Evolutionary conservation across 768 basidiomycete genomes (phyloP).

Genomic region (Tulasnella sp.): DNA sequence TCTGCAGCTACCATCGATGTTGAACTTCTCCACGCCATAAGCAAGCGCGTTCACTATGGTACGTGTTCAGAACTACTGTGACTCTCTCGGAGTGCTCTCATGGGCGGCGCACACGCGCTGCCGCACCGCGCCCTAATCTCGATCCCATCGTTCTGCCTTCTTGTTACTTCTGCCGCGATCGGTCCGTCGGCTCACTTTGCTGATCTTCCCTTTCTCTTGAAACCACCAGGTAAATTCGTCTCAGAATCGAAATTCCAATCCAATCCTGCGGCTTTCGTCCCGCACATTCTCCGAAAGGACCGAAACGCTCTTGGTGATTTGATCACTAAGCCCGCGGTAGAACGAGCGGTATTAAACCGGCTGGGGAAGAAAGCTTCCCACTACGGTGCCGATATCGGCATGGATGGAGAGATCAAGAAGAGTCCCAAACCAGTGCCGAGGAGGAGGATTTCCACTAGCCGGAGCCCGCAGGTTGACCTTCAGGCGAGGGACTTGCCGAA

Average conservation of each 20-base stretch:
- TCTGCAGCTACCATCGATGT: slow-evolving; percentile 91
- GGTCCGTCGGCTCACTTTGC: not conserved
- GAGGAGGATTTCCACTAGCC: not conserved
- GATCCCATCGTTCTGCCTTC: not conserved
- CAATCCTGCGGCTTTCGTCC: slow-evolving; percentile 80
- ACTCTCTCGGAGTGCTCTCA: not conserved
- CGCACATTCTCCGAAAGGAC: slow-evolving; percentile 79
- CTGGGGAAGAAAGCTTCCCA: slow-evolving; percentile 72
- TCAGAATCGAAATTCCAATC: slow-evolving; percentile 94
- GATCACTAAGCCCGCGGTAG: slow-evolving; percentile 97
- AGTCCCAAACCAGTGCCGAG: slow-evolving; percentile 2
- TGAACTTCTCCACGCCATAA: slow-evolving; percentile 95
- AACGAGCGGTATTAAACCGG: slow-evolving; percentile 70
- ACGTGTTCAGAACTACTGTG: slow-evolving; percentile 26
- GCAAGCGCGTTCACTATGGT: slow-evolving; percentile 98
- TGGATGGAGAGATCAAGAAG: slow-evolving; percentile 48
- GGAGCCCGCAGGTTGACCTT: not conserved
- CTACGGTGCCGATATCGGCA: slow-evolving; percentile 75
- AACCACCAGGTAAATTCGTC: slow-evolving; percentile 83
- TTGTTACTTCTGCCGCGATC: not conserved
- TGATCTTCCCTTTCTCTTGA: not conserved
- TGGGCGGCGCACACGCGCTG: not conserved
- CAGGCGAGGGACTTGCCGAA: slow-evolving; percentile 11
- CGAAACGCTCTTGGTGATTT: slow-evolving; percentile 67
- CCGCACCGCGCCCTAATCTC: slow-evolving; percentile 3